Conservation (phyloP, 1,139 yeast genomes). For the Kodamaea sp. region DNA sequence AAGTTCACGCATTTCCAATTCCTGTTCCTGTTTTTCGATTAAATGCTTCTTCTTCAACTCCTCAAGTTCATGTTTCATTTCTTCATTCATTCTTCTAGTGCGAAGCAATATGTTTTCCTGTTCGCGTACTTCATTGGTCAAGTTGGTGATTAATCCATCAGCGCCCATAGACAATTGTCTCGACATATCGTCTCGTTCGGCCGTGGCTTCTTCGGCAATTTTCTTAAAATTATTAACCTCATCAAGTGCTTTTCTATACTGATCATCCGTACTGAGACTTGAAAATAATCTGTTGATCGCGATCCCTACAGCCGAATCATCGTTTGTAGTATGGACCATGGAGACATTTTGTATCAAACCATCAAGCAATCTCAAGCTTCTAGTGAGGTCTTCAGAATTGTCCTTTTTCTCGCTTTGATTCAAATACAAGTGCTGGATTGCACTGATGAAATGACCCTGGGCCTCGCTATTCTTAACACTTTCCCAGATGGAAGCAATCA, state of each 20-base stretch:
- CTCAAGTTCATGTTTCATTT: constrained; percentile 64
- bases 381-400: constrained; percentile 49
- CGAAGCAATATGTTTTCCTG: constrained; percentile 67
- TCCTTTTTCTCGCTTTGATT: constrained; percentile 62
- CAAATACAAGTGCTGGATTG: constrained; percentile 82
- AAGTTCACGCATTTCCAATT: constrained; percentile 84
- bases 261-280: constrained; percentile 87
- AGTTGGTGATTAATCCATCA: constrained; percentile 74
- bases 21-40: constrained; percentile 81
- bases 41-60: constrained; percentile 71
- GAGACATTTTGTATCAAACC: constrained; percentile 82
- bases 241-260: constrained; percentile 73
- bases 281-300: constrained; percentile 79
- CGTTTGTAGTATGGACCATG: constrained; percentile 60
- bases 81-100: constrained; percentile 68
- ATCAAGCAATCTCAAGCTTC: constrained; percentile 79
- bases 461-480: constrained; percentile 69
- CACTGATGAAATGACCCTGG: constrained; percentile 70
- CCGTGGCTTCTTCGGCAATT: constrained; percentile 75
- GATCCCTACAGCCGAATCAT: constrained; percentile 76
- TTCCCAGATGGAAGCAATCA: constrained; percentile 70
- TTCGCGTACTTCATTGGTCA: constrained; percentile 71
- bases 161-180: constrained; percentile 79
- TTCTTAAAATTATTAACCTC: constrained; percentile 71
- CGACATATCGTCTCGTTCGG: constrained; percentile 80